Conservation (phyloP, 2,329 filamentous ascomycete species). For the Cadophora luteo-olivacea region DNA sequence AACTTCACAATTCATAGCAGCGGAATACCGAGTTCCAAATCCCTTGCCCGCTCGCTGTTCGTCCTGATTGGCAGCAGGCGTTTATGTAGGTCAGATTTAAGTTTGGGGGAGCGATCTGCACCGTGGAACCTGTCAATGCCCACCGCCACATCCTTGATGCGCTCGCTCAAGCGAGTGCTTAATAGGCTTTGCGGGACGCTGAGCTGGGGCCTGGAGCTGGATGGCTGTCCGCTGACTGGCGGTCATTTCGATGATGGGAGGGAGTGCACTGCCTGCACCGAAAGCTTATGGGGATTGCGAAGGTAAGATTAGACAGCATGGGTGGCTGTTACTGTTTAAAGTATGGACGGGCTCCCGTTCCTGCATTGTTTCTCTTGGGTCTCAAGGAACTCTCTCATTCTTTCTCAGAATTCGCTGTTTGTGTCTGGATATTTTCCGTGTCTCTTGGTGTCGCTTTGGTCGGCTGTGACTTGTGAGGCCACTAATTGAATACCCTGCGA, state of each 20-base stretch:
- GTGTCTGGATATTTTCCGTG: neutral
- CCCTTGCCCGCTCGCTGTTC: neutral
- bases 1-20: neutral
- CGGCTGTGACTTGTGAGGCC: no score
- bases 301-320: neutral
- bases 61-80: neutral
- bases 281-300: neutral
- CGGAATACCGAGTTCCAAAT: neutral
- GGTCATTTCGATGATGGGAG: neutral
- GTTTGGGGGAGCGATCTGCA: neutral
- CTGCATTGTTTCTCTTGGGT: neutral
- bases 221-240: neutral
- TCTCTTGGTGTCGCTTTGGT: neutral
- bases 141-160: neutral
- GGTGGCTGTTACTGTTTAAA: neutral
- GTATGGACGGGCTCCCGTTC: neutral
- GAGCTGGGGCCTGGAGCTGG: neutral
- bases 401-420: neutral
- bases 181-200: neutral
- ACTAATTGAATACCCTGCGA: no score
- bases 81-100: constrained; percentile 19
- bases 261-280: neutral
- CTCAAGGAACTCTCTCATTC: neutral
- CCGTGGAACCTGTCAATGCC: no score
- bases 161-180: neutral